Evolutionary conservation across 176 grass and related monocot species (phyloP).

Genomic region (Panicum miliaceum): DNA sequence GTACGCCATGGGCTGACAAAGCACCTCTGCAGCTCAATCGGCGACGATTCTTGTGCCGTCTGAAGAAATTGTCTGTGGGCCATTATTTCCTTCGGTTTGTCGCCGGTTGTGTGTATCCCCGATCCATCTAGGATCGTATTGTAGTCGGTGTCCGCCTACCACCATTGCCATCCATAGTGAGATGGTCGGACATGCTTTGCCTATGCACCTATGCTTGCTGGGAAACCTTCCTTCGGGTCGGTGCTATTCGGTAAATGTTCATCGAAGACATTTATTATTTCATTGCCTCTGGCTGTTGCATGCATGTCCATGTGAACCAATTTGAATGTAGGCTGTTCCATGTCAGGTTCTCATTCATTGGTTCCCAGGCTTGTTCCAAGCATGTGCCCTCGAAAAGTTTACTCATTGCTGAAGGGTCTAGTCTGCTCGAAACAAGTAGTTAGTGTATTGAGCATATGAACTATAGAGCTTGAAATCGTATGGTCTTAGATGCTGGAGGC

Average conservation of each 20-base stretch:
- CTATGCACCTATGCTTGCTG: constrained; percentile 48
- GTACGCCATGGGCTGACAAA: constrained; percentile 62
- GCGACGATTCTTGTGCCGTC: not conserved
- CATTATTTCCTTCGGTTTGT: constrained; percentile 56
- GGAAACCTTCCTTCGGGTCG: constrained; percentile 18
- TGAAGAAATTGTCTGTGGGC: constrained; percentile 39
- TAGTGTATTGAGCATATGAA: not conserved
- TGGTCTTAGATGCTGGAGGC: not conserved
- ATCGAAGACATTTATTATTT: constrained; percentile 35
- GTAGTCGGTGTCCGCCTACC: constrained; percentile 33
- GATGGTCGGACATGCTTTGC: constrained; percentile 47
- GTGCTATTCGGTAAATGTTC: constrained; percentile 48
- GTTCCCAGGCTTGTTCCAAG: not conserved
- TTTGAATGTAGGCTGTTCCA: not conserved
- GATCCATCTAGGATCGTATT: constrained; percentile 59
- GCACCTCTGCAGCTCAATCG: not conserved
- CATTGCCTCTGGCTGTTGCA: not conserved
- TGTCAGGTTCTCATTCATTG: not conserved
- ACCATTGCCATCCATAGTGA: constrained; percentile 39
- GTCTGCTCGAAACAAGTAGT: not conserved
- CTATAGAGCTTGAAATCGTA: not conserved
- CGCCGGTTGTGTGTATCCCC: constrained; percentile 45
- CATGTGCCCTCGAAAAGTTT: not conserved
- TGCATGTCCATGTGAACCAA: not conserved
- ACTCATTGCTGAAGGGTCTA: not conserved